Percentiles rank a stretch among this genome's conserved stretches.
phyloP scores from a whole-genome alignment of 495 filamentous ascomycete genomes.

The Beverwykella pulmonaria region DNA sequence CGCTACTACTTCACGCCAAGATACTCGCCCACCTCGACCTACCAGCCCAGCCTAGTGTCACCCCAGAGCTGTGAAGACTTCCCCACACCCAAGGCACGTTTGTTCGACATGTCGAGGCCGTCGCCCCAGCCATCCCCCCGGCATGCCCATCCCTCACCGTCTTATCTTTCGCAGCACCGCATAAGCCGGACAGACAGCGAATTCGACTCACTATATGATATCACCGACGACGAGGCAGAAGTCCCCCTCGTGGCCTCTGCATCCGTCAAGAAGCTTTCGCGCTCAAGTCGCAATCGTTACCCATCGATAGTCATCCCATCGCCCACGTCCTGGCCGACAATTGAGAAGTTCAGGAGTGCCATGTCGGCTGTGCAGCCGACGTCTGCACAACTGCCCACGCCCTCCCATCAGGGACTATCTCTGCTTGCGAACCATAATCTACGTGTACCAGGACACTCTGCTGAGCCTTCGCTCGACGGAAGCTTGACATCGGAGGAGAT shows the following conservation, averaged over 20 bases:
- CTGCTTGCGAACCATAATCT: conserved; percentile 61
- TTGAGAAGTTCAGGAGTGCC: conserved; percentile 53
- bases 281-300: conserved; percentile 50
- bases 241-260: conserved; percentile 46
- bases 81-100: conserved; percentile 30
- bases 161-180: conserved; percentile 49
- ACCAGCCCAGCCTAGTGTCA: conserved; percentile 26
- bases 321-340: conserved; percentile 59
- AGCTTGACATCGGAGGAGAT: conserved; percentile 84
- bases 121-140: conserved; percentile 48
- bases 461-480: conserved; percentile 85
- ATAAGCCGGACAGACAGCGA: conserved; percentile 61
- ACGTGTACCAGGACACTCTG: conserved; percentile 68
- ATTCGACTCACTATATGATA: conserved; percentile 86
- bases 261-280: conserved; percentile 51
- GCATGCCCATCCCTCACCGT: conserved; percentile 53
- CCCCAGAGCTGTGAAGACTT: conserved; percentile 31
- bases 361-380: conserved; percentile 73
- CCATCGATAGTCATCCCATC: conserved; percentile 76
- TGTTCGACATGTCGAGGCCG: conserved; percentile 22
- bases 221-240: conserved; percentile 71
- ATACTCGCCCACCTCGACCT: conserved; percentile 34
- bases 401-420: conserved; percentile 72
- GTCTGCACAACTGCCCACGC: conserved; percentile 71
- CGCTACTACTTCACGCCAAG: conserved; percentile 41